phyloP scores from a whole-genome alignment of 768 basidiomycete genomes.

The Termitomyces sp. region DNA sequence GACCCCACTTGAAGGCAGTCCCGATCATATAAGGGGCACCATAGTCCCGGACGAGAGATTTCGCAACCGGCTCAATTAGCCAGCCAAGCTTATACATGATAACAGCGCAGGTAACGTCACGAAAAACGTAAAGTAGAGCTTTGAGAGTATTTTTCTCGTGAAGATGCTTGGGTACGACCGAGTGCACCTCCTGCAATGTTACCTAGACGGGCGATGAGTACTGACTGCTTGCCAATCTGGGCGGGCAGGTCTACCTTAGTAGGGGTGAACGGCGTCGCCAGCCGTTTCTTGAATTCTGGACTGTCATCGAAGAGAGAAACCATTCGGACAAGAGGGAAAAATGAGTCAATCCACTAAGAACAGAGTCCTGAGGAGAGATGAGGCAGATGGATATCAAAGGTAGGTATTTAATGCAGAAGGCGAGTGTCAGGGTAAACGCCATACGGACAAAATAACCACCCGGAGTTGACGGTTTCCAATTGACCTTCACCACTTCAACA shows the following conservation, averaged over 20 bases:
- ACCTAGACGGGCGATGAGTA: slow-evolving; percentile 22
- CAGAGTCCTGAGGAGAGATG: background rate
- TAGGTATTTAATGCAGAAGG: background rate
- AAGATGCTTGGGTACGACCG: slow-evolving; percentile 46
- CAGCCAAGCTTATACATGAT: slow-evolving; percentile 37
- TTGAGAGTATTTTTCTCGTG: slow-evolving; percentile 44
- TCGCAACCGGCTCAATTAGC: slow-evolving; percentile 40
- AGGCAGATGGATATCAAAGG: background rate
- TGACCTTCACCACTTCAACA: background rate
- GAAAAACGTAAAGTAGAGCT: slow-evolving; percentile 37
- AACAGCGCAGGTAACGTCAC: slow-evolving; percentile 43
- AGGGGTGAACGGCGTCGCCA: background rate
- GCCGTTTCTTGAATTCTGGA: background rate
- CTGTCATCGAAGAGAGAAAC: background rate
- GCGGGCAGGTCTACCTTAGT: background rate
- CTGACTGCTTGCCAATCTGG: background rate
- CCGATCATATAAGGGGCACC: slow-evolving; percentile 19
- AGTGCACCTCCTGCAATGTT: slow-evolving; percentile 44
- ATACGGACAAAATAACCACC: background rate
- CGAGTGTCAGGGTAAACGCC: background rate
- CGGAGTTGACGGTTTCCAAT: background rate
- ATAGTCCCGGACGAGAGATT: slow-evolving; percentile 17
- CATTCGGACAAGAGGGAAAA: background rate
- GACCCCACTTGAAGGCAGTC: slow-evolving; percentile 28
- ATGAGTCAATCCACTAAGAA: background rate